These are phyloP conservation scores for Penicillium manginii DNA, from an alignment of 495 filamentous ascomycete genomes.

Conservation along the genomic window DNA sequence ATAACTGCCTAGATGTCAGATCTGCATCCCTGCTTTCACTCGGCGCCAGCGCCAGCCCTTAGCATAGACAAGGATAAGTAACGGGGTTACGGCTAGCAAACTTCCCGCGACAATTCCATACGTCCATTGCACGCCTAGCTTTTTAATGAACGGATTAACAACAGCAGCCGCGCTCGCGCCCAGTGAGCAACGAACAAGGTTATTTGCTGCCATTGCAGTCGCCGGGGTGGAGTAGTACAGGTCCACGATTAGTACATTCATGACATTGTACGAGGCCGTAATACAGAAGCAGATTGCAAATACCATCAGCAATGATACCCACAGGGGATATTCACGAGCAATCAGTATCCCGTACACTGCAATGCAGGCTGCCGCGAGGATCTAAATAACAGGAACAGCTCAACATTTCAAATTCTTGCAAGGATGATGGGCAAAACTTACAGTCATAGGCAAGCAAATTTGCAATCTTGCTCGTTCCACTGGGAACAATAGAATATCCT, in stretches of 20 bases:
- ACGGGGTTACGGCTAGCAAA: constrained; percentile 15
- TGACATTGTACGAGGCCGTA: constrained; percentile 55
- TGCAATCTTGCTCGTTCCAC: constrained; percentile 50
- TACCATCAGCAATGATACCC: constrained; percentile 52
- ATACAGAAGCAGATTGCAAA: constrained; percentile 58
- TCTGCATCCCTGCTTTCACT: not conserved
- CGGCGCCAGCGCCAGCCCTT: constrained; percentile 16
- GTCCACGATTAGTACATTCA: constrained; percentile 56
- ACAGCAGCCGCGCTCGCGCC: constrained; percentile 64
- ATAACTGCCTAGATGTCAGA: not conserved
- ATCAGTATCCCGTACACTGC: constrained; percentile 22
- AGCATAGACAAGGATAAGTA: constrained; percentile 26
- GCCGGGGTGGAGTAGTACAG: constrained; percentile 61
- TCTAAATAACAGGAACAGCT: no score
- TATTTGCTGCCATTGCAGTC: constrained; percentile 70
- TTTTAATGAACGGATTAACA: constrained; percentile 60
- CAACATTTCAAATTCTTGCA: not conserved
- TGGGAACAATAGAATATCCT: constrained; percentile 42
- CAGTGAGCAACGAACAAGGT: constrained; percentile 67
- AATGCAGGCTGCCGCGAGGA: constrained; percentile 22
- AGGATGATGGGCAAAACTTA: constrained; percentile 5
- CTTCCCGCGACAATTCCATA: constrained; percentile 23
- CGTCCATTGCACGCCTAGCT: constrained; percentile 21
- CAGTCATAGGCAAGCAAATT: constrained; percentile 40
- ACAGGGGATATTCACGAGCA: constrained; percentile 36